Percentiles rank a stretch among this genome's conserved stretches.
phyloP scores from a whole-genome alignment of 139 green algal genomes.

The Volvox africanus region DNA sequence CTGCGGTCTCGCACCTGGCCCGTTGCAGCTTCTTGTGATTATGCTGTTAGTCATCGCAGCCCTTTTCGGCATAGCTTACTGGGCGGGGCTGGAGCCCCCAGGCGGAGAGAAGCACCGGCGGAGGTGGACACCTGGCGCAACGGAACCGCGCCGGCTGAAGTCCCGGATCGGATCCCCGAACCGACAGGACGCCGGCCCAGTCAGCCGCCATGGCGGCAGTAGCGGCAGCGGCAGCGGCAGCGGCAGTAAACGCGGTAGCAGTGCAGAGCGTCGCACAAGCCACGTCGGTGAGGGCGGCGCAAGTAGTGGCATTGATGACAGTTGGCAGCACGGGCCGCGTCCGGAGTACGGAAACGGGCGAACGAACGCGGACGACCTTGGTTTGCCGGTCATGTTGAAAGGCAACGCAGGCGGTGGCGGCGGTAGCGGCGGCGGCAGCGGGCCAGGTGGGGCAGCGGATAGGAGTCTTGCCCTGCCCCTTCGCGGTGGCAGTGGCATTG shows the following conservation, averaged over 20 bases:
- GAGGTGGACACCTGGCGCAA: neutral
- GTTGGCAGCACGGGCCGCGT: too few relatives aligned
- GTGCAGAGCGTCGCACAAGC: neutral
- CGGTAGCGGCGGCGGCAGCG: neutral
- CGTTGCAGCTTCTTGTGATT: neutral
- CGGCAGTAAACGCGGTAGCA: neutral
- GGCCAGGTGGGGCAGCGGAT: neutral
- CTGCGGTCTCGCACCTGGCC: neutral
- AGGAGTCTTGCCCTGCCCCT: too few relatives aligned
- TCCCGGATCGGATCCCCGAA: too few relatives aligned
- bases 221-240: neutral
- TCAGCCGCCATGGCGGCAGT: neutral
- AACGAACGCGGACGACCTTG: too few relatives aligned
- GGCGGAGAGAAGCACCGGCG: neutral
- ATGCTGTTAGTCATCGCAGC: neutral
- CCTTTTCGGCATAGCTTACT: conserved; percentile 13
- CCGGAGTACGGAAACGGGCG: too few relatives aligned
- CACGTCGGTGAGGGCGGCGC: neutral
- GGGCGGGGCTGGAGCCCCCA: neutral
- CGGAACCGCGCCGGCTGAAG: neutral
- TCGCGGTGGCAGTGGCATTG: too few relatives aligned
- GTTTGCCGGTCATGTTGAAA: too few relatives aligned
- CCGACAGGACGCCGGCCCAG: neutral
- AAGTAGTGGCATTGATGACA: too few relatives aligned
- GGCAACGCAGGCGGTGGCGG: too few relatives aligned